Percentiles rank a stretch among this genome's conserved stretches.
Conservation (phyloP, 495 filamentous ascomycete genomes). For the Lasiosphaeris hirsuta region DNA sequence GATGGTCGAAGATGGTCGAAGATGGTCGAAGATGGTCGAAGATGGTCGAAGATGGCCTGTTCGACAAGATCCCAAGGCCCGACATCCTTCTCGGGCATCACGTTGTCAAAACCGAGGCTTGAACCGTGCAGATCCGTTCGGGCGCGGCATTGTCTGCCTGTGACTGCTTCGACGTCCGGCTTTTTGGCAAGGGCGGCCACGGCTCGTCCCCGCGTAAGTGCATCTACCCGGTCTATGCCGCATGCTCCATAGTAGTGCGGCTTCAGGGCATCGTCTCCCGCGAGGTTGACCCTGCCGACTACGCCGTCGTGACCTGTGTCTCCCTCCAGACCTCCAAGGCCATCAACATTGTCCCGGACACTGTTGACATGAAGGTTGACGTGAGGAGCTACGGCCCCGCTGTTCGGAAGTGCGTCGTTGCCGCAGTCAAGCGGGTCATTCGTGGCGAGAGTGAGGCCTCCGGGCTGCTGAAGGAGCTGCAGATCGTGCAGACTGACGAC, state of each 20-base stretch:
- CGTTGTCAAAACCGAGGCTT: too few relatives aligned
- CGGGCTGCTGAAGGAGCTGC: not conserved
- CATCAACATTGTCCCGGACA: slow-evolving; percentile 53
- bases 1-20: slow-evolving; percentile 60
- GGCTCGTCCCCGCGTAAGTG: slow-evolving; percentile 49
- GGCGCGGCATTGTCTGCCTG: too few relatives aligned
- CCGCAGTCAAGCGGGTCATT: not conserved
- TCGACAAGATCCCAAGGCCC: too few relatives aligned
- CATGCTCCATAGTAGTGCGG: slow-evolving; percentile 47
- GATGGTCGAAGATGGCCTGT: too few relatives aligned
- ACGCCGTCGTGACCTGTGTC: slow-evolving; percentile 53
- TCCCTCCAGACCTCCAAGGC: slow-evolving; percentile 50
- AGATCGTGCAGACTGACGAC: not conserved
- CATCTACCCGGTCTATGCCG: slow-evolving; percentile 58
- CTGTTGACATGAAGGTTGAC: slow-evolving; percentile 3
- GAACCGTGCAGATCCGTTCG: too few relatives aligned
- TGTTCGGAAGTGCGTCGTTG: not conserved
- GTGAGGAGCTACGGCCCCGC: not conserved
- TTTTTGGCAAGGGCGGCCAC: too few relatives aligned
- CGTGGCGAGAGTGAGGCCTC: slow-evolving; percentile 7
- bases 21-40: too few relatives aligned
- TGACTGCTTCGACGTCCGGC: too few relatives aligned
- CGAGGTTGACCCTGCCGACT: slow-evolving; percentile 49
- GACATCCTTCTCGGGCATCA: too few relatives aligned
- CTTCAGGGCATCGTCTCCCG: slow-evolving; percentile 56